Evolutionary conservation across 208 protist genomes (phyloP), one percentile per base, ranked within the genome.

Genomic region (Leishmania braziliensis): DNA sequence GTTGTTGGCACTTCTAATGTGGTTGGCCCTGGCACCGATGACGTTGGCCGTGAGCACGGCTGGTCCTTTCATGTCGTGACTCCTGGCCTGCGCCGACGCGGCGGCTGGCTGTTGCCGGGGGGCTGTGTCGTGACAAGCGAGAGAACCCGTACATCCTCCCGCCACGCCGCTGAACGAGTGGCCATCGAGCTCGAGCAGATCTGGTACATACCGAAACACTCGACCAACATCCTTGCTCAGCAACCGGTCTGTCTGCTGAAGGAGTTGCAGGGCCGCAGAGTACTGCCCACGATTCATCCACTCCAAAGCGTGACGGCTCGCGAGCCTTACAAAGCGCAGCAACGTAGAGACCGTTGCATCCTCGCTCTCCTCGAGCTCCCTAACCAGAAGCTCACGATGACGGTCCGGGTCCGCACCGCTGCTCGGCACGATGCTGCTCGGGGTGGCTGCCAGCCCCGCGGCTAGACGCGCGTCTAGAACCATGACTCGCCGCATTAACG

Each of bases 221-320:
- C 84, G 88, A 29, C 91, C 91, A 18, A 87, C 87, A 26, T 84
- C 82, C 48, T 78, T 84, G 72, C 86, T 75, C 66, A 88, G 83
- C 29, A 94, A 81, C 0, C 75, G 72, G 16, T 92, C 91, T 0
- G 82, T 86, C 6, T 74, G 68, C 23, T 88, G 76, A 62, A 97
- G 82, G 23, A 89, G 77, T 79, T 93, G 78, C 75, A 95, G 82
- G 16, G 92, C 88, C 12, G 86, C 75, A 16, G 92, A 93, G 63
- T 88, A 94, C 2, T 90, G 84, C 36, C 82, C 79, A 43, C 89
- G 79, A 79, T 95, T 97, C 29, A 95, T 84, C 65, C 82, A 85
- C 79, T 89, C 84, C 68, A 97, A 84, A 12, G 90, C 92, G 54
- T 86, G 74, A 3, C 82, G 82, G 58, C 82, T 86, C 33, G 50